These are phyloP conservation scores for Rugonectria rugulosa DNA, from an alignment of 2,329 filamentous ascomycete species.

Conservation along the genomic window DNA sequence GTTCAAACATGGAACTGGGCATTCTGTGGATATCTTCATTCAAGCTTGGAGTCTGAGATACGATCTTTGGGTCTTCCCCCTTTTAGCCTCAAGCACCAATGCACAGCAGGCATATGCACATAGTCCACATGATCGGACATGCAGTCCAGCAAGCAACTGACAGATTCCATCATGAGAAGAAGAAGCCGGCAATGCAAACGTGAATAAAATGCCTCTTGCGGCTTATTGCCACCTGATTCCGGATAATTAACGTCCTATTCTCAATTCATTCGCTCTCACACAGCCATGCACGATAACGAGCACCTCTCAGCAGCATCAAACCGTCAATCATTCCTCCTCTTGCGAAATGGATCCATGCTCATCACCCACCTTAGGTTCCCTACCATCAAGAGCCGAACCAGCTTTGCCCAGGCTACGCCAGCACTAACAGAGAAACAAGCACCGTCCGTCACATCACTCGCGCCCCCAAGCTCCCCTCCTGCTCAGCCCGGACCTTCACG, in stretches of 20 bases:
- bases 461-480: constrained; percentile 2
- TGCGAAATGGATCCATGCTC: background rate
- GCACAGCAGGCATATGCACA: background rate
- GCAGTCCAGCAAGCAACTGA: constrained; percentile 1
- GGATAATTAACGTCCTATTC: constrained; percentile 10
- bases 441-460: background rate
- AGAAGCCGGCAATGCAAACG: background rate
- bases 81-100: background rate
- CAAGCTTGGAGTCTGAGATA: constrained; percentile 10
- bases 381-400: background rate
- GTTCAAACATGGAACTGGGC: background rate
- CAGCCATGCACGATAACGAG: background rate
- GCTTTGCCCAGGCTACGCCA: background rate
- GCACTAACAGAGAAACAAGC: background rate
- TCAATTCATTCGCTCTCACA: no score
- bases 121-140: background rate
- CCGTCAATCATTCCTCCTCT: background rate
- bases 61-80: constrained; percentile 4
- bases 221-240: constrained; percentile 7
- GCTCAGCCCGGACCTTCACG: background rate
- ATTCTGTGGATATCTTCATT: constrained; percentile 18
- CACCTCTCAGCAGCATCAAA: no score
- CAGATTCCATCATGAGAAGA: constrained; percentile 8
- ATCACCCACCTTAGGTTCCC: background rate
- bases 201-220: background rate